These are phyloP conservation scores for Apiotrichum gracile DNA, from an alignment of 1,284 basidiomycete genomes.

Conservation along the genomic window DNA sequence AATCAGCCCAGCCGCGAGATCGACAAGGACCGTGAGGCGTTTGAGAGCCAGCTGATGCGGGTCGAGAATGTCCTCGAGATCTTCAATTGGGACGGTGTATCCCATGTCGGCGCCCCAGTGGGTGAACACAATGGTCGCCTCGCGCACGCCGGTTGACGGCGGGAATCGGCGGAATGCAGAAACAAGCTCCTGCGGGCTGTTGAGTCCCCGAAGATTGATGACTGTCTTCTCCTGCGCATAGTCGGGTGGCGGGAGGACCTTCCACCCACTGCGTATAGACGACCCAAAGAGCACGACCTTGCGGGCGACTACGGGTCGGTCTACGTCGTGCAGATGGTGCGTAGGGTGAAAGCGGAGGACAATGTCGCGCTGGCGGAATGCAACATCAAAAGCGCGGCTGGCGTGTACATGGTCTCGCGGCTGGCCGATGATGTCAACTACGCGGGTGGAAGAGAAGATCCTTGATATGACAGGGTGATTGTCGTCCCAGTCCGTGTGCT, in stretches of 20 bases:
- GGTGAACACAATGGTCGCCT: background rate
- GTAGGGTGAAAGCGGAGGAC: background rate
- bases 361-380: background rate
- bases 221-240: background rate
- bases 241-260: background rate
- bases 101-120: background rate
- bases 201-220: background rate
- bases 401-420: background rate
- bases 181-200: background rate
- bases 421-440: background rate
- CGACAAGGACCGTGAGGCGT: background rate
- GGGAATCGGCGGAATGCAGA: background rate
- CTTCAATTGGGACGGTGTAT: background rate
- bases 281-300: background rate
- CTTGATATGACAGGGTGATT: too few species aligned
- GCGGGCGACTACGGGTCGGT: background rate
- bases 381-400: background rate
- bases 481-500: too few species aligned
- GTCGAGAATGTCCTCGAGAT: background rate
- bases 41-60: background rate
- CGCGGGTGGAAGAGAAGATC: too few species aligned
- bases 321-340: background rate
- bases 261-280: background rate
- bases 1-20: background rate
- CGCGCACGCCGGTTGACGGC: background rate